Base-by-base conservation (phyloP, 108 stramenopile genomes). In the Cyclotella atomus region DNA sequence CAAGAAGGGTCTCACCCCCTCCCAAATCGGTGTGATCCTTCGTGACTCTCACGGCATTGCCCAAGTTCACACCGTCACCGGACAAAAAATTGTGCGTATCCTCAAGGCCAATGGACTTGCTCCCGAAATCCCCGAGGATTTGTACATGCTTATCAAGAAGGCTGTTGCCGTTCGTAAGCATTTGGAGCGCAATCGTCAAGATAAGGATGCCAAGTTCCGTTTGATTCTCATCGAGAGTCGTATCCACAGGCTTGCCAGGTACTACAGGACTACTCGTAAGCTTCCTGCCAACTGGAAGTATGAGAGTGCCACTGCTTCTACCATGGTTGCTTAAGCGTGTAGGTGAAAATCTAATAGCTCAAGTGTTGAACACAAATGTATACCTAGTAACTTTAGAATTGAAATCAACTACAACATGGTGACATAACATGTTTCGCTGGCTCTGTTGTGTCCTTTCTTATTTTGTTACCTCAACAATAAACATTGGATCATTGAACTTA, bases 131-230 rank as follows among this genome's bases (percentile, higher is more conserved):
- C 99, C 99, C 8, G 99, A 99, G 92, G 99, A 99, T 85, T 85
- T 99, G 59, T 99, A 99, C 95, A 98, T 97, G 97, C 88, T 99
- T 46, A 99, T 99, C 95, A 99, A 99, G 96, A 99, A 99, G 95
- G 99, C 99, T 46, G 99, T 99, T 65, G 89, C 96, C 62, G 98
- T 99, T 35, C 97, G 99, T 76, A 99, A 99, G 97, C 99, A 99
- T 85, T 88, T 99, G 74, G 98, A 99, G 84, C 87, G 94, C 72
- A 99, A 99, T 89, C 93, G 97, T 75, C 92, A 98, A 84, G 99
- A 99, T 86, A 99, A 98, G 93, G 97, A 98, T 88, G 93, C 97
- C 88, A 99, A 99, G 94, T 99, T 99, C 92, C 95, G 98, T 80
- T 89, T 99, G 71, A 99, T 99, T 87, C 89, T 99, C 61, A 98